phyloP scores from a whole-genome alignment of 352 stramenopile species.

The Thraustochytrium striatum region DNA sequence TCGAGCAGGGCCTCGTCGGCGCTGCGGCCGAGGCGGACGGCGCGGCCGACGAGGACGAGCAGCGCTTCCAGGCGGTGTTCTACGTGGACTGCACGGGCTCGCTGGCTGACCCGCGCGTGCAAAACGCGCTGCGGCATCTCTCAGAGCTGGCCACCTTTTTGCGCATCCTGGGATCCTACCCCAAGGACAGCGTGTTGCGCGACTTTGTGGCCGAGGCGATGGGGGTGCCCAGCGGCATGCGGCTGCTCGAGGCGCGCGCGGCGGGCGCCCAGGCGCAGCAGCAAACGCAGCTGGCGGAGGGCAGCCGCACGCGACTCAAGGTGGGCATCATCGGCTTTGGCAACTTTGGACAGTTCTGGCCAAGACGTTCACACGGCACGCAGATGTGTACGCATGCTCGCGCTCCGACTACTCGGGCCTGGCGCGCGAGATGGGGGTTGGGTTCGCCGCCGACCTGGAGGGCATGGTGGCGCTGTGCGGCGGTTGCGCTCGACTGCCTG shows the following conservation, averaged over 20 bases:
- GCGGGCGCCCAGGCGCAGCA: not conserved
- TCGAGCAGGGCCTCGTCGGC: not conserved
- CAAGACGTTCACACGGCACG: constrained; percentile 86
- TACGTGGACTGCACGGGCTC: constrained; percentile 55
- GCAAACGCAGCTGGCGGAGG: no score
- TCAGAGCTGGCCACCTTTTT: constrained; percentile 74
- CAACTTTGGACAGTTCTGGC: constrained; percentile 96
- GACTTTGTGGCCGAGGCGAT: constrained; percentile 13
- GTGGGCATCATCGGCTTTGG: constrained; percentile 94
- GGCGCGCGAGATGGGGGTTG: constrained; percentile 62
- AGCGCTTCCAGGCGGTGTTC: constrained; percentile 55
- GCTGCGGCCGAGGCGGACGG: not conserved
- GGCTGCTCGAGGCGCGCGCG: not conserved
- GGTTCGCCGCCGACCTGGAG: constrained; percentile 71
- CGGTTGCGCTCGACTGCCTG: constrained; percentile 81
- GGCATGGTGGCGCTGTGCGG: constrained; percentile 69
- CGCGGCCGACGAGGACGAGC: not conserved
- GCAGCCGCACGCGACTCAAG: constrained; percentile 66
- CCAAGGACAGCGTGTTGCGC: constrained; percentile 54
- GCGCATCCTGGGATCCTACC: constrained; percentile 74
- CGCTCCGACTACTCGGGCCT: constrained; percentile 72
- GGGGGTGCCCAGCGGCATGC: not conserved
- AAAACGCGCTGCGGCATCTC: constrained; percentile 69
- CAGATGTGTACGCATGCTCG: constrained; percentile 75
- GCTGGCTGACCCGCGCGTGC: constrained; percentile 63